Percentiles rank a stretch among this genome's conserved stretches.
These are phyloP conservation scores for Phaffia tasmanica DNA, from an alignment of 768 basidiomycete species.

Conservation along the genomic window DNA sequence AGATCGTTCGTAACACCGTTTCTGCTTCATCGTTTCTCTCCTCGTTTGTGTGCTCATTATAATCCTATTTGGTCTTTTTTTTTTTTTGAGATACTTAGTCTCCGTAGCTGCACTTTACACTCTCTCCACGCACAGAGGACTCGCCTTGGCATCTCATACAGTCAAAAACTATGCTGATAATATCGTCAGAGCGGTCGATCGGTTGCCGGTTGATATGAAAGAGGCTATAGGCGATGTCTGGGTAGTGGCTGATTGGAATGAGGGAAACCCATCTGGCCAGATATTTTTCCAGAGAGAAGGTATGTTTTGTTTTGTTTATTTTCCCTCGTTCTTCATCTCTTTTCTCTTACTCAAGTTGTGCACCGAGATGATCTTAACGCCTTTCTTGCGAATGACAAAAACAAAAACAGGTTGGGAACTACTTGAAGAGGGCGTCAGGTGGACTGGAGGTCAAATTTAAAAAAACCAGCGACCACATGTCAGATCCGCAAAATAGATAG, in stretches of 20 bases:
- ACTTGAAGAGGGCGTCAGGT: slow-evolving; percentile 16
- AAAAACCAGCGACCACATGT: not conserved
- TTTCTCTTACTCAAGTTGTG: too few relatives aligned
- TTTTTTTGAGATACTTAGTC: not conserved
- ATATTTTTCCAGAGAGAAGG: slow-evolving; percentile 7
- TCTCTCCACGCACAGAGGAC: slow-evolving; percentile 2
- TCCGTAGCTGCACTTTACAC: slow-evolving; percentile 16
- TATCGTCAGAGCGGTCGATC: not conserved
- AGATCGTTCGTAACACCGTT: not conserved
- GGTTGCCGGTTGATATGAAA: not conserved
- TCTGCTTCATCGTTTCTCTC: too few relatives aligned
- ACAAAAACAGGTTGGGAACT: not conserved
- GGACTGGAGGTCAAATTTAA: slow-evolving; percentile 9
- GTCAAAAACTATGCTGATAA: not conserved
- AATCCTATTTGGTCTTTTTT: not conserved
- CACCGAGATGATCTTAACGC: too few relatives aligned
- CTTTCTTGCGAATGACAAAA: too few relatives aligned
- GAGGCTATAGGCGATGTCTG: not conserved
- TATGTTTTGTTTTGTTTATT: too few relatives aligned
- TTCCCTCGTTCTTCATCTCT: too few relatives aligned
- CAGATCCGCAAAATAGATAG: not conserved
- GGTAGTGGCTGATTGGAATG: slow-evolving; percentile 16
- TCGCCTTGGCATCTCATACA: slow-evolving; percentile 14
- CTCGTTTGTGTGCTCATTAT: not conserved
- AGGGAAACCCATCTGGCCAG: slow-evolving; percentile 7